Evolutionary conservation across 305 asterid genomes (phyloP), one percentile per base, ranked within the genome.

Genomic region (Rubia balearica): DNA sequence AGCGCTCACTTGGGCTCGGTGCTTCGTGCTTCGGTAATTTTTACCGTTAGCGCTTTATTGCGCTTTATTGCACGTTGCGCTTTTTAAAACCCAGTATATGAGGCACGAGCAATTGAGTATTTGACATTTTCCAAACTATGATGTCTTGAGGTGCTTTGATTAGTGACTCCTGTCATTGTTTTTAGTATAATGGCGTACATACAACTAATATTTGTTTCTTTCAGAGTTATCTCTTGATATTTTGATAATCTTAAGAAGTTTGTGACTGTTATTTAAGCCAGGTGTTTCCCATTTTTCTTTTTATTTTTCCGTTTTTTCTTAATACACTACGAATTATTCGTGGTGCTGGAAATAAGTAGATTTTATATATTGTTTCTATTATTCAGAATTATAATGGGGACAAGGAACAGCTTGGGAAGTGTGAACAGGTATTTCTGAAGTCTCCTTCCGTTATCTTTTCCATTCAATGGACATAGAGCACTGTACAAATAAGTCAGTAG

Each of bases 331-430:
- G 21, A 19, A 41, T 41, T 51, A 49, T 51, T 30, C 49, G 36
- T 7, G 33, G 30, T 64, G 22, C 22, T 27, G 33, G 12, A 9
- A 40, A 41, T 38, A 22, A 21, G 22, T 64, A 14, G 16, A 10
- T 19, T 64, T 38, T 41, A 2, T 33, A 33, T n/a, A 7, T 65
- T 17, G 45, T 40, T 14, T 62, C 33, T 77, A 51, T 68, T 84
- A 21, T 84, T 46, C 95, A 94, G 99, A 94, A 94, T 69, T 94
- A 94, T 80, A 87, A 76, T 53, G 99, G 96, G 76, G 85, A 87
- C 82, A 91, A 85, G 85, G 94, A 85, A 82, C 88, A 88, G 96
- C 98, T 94, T 53, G 99, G 98, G 77, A 94, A 91, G 84, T 94
- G 99, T 68, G 98, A 94, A 83, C 99, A 91, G 99, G 99, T 94